phyloP scores from a whole-genome alignment of 495 filamentous ascomycete species.

The Penicillium coprophilum region DNA sequence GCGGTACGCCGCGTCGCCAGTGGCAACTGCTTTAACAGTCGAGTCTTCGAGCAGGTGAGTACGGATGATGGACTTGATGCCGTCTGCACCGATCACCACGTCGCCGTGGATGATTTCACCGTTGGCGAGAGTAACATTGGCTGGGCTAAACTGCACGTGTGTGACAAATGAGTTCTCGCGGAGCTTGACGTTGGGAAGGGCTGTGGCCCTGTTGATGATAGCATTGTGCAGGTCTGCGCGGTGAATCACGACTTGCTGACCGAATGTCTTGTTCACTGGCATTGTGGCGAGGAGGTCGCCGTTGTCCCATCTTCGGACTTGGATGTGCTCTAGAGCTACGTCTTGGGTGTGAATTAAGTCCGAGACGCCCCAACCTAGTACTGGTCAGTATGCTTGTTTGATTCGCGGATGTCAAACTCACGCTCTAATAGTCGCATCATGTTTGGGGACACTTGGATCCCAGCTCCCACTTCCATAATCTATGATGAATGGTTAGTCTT shows the following conservation, averaged over 20 bases:
- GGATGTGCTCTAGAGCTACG: slow-evolving; percentile 43
- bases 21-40: slow-evolving; percentile 33
- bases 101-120: slow-evolving; percentile 40
- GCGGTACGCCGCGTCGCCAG: slow-evolving; percentile 48
- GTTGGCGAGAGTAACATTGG: slow-evolving; percentile 35
- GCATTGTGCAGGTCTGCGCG: slow-evolving; percentile 48
- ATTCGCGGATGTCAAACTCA: slow-evolving; percentile 19
- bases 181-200: slow-evolving; percentile 38
- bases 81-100: slow-evolving; percentile 48
- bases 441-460: slow-evolving; percentile 78
- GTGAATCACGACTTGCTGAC: slow-evolving; percentile 45
- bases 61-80: slow-evolving; percentile 46
- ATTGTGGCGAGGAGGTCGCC: slow-evolving; percentile 38
- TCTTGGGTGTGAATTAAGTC: slow-evolving; percentile 42
- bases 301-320: slow-evolving; percentile 45
- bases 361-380: slow-evolving; percentile 43
- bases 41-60: slow-evolving; percentile 30
- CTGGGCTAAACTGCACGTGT: slow-evolving; percentile 31
- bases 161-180: slow-evolving; percentile 37
- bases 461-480: slow-evolving; percentile 68
- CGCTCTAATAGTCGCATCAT: slow-evolving; percentile 68
- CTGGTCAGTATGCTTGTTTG: neutral
- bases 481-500: slow-evolving; percentile 15
- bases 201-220: slow-evolving; percentile 37
- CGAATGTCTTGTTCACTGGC: slow-evolving; percentile 44